Percentiles rank a stretch among this genome's conserved stretches.
Conservation (phyloP, 352 stramenopile species). For the Phytophthora uliginosa region DNA sequence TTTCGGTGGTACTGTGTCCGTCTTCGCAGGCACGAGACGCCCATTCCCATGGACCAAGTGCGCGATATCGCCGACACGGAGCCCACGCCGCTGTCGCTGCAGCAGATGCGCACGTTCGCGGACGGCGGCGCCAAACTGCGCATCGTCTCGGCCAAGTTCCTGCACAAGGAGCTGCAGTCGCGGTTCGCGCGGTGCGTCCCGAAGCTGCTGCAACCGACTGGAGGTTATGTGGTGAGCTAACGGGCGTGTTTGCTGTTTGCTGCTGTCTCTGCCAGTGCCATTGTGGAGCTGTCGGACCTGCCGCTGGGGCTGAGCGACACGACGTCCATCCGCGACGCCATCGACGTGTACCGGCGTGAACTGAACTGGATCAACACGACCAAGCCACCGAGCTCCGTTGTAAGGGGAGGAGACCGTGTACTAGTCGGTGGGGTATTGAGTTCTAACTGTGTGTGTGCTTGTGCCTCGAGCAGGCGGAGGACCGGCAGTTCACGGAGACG, state of each 20-base stretch:
- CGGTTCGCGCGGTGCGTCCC: conserved; percentile 64
- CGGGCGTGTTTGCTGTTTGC: neutral
- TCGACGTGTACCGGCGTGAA: conserved; percentile 71
- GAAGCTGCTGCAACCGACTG: neutral
- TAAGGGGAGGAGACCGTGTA: conserved; percentile 2
- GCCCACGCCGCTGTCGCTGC: conserved; percentile 79
- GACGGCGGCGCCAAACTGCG: conserved; percentile 67
- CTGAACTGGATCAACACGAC: conserved; percentile 57
- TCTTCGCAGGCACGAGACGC: conserved; percentile 22
- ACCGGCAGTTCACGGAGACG: conserved; percentile 71
- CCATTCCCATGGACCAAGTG: conserved; percentile 77
- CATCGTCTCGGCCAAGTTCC: conserved; percentile 71
- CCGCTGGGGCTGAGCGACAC: conserved; percentile 76
- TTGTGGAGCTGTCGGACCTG: conserved; percentile 82
- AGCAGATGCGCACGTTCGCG: conserved; percentile 87
- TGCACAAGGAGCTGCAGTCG: conserved; percentile 85
- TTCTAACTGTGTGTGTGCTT: conserved; percentile 8
- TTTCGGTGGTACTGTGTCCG: conserved; percentile 19
- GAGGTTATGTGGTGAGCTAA: neutral
- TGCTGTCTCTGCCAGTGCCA: conserved; percentile 35
- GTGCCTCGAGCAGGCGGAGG: conserved; percentile 42
- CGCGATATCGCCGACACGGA: conserved; percentile 57
- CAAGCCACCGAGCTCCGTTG: conserved; percentile 53
- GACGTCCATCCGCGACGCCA: conserved; percentile 65
- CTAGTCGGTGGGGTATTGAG: neutral